phyloP scores from a whole-genome alignment of 2,329 filamentous ascomycete species.

The Colletotrichum echinochloae region DNA sequence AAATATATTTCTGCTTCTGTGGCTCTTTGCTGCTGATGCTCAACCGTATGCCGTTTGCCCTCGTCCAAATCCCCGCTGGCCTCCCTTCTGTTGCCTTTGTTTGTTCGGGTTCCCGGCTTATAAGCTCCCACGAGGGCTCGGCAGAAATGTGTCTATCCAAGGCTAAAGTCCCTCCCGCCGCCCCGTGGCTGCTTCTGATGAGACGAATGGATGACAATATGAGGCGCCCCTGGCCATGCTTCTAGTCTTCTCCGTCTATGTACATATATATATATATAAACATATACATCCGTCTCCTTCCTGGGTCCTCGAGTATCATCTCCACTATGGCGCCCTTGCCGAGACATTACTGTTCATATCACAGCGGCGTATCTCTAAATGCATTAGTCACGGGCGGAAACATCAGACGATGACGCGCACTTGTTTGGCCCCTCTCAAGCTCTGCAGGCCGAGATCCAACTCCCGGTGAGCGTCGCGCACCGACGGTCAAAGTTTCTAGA shows the following conservation, averaged over 20 bases:
- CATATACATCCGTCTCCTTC: not conserved
- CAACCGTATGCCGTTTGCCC: too few relatives aligned
- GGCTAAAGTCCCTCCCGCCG: not conserved
- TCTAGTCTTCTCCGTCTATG: not conserved
- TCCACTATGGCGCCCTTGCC: not conserved
- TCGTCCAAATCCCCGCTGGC: not conserved
- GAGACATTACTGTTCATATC: constrained; percentile 1
- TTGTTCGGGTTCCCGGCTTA: not conserved
- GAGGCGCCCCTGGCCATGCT: not conserved
- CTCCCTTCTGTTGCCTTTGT: not conserved
- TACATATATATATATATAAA: too few relatives aligned
- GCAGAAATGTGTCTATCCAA: not conserved
- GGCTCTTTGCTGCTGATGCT: too few relatives aligned
- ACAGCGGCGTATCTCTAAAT: not conserved
- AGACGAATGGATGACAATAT: not conserved
- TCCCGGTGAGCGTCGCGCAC: not conserved
- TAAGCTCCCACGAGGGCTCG: not conserved
- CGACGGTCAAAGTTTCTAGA: not conserved
- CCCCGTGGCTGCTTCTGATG: not conserved
- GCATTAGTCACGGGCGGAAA: not conserved
- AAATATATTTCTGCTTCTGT: not conserved
- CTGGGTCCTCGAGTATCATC: too few relatives aligned
- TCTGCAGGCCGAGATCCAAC: not conserved
- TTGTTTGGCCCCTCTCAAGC: not conserved
- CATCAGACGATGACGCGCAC: constrained; percentile 15